Conservation (phyloP, 2,329 filamentous ascomycete species). For the Pseudocercospora crystallina region DNA sequence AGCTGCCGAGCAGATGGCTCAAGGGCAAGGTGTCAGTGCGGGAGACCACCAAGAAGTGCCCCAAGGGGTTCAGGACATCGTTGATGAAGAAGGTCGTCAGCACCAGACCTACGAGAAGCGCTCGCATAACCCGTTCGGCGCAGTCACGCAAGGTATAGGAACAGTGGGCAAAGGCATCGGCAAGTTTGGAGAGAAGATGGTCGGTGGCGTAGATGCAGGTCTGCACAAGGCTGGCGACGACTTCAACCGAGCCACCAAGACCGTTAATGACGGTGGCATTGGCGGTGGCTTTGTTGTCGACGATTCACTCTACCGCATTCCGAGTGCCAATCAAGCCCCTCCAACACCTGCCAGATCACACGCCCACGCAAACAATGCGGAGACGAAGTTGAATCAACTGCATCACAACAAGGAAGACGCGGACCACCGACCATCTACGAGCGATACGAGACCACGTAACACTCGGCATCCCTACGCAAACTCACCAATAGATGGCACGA, state of each 20-base stretch:
- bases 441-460: conserved; percentile 10
- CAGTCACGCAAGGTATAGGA: conserved; percentile 22
- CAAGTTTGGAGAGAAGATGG: conserved; percentile 39
- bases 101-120: conserved; percentile 17
- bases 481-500: conserved; percentile 5
- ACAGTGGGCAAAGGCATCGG: conserved; percentile 33
- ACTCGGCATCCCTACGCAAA: conserved; percentile 14
- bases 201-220: conserved; percentile 40
- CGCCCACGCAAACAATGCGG: neutral
- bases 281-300: conserved; percentile 24
- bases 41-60: conserved; percentile 32
- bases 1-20: conserved; percentile 32
- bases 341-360: neutral
- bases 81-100: conserved; percentile 28
- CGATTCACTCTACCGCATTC: conserved; percentile 23
- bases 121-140: conserved; percentile 20
- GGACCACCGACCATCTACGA: neutral
- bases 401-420: conserved; percentile 3
- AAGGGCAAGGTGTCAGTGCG: conserved; percentile 32
- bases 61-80: conserved; percentile 32
- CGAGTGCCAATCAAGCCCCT: conserved; percentile 2
- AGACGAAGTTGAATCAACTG: neutral
- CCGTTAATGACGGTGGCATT: conserved; percentile 15
- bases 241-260: conserved; percentile 19
- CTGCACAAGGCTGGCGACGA: conserved; percentile 23